Base-by-base conservation (phyloP, 2,329 filamentous ascomycete genomes). In the Metarhizium humberi region DNA sequence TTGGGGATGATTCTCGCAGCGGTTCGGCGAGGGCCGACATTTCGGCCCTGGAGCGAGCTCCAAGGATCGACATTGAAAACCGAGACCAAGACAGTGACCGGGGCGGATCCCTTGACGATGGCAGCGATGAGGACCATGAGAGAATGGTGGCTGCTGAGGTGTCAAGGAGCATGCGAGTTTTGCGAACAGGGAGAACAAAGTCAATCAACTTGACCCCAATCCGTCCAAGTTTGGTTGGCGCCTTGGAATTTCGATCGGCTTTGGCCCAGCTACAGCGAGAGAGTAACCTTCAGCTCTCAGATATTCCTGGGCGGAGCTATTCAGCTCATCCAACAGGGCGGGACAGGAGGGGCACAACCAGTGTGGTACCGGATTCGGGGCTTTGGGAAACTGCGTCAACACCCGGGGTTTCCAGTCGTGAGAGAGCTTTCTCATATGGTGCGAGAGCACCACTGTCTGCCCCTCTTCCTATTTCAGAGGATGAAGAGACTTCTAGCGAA, bases 221-320 rank as follows among this genome's bases (percentile, higher is more conserved):
- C 59, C 81, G 94, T 47, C 92, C 94, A 1, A 97, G 94, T 74
- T 75, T 99, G 50, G 87, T 99, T 3, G 94, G 94, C 47, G 94
- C 90, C 8, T 76, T 99, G 56, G 94, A 99, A 71, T 99, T 99
- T 63, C 82, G 92, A 62, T 92, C 92, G 2, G 87, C 96, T 3
- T 75, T 99, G 49, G 87, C 89, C n/a, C 91, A 91, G 3, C 73
- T 99, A 55, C 86, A 95, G 64, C 88, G 85, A 60, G 88, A 90
- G 55, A 83, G 88, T 64, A 94, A 90, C 60, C 81, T 88, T 30
- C 84, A 85, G 62, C 79, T 87, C 18, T 81, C 84, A 47, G 81
- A 85, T 2, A 84, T 95, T 58, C 79, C 84, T 60, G 71, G 84
- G 29, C 80, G 87, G 57, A 82, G 86, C 62, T 69, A 73, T 45